Evolutionary conservation across 2,329 filamentous ascomycete genomes (phyloP).

Genomic region (Thielaviopsis musarum): DNA sequence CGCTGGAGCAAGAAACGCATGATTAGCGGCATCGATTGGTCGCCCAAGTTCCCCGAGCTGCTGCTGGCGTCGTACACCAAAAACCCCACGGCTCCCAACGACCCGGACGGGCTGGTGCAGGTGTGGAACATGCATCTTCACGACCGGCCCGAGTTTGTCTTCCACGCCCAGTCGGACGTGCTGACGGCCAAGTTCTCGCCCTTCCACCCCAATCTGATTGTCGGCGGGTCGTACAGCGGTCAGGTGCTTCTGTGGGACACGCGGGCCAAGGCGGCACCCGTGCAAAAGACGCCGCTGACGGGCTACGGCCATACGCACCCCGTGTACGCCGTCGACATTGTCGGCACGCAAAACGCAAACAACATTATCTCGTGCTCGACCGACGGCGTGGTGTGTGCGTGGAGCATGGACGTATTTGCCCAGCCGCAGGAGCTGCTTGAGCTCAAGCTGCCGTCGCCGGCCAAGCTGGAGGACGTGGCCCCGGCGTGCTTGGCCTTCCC

Average conservation of each 20-base stretch:
- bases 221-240: conserved; percentile 90
- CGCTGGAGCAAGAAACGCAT: conserved; percentile 95
- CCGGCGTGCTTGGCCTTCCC: conserved; percentile 93
- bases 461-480: conserved; percentile 75
- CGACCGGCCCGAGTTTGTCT: conserved; percentile 86
- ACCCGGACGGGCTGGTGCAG: conserved; percentile 83
- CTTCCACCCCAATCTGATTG: conserved; percentile 89
- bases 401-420: conserved; percentile 95
- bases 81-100: conserved; percentile 84
- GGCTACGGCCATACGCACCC: conserved; percentile 92
- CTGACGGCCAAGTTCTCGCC: conserved; percentile 95
- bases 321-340: conserved; percentile 86
- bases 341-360: conserved; percentile 96
- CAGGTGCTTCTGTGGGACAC: conserved; percentile 97
- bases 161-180: conserved; percentile 91
- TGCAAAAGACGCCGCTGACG: conserved; percentile 90
- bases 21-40: conserved; percentile 91
- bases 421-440: conserved; percentile 91
- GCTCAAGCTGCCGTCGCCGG: conserved; percentile 66
- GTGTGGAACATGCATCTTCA: conserved; percentile 96
- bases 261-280: conserved; percentile 69
- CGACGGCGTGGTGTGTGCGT: conserved; percentile 89
- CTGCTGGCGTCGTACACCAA: conserved; percentile 93
- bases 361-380: conserved; percentile 97
- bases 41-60: conserved; percentile 84